A percentile compares a stretch with the other conserved stretches of the same genome.
Conservation (phyloP, 805 yeast genomes). For the Saturnispora sanitii region DNA sequence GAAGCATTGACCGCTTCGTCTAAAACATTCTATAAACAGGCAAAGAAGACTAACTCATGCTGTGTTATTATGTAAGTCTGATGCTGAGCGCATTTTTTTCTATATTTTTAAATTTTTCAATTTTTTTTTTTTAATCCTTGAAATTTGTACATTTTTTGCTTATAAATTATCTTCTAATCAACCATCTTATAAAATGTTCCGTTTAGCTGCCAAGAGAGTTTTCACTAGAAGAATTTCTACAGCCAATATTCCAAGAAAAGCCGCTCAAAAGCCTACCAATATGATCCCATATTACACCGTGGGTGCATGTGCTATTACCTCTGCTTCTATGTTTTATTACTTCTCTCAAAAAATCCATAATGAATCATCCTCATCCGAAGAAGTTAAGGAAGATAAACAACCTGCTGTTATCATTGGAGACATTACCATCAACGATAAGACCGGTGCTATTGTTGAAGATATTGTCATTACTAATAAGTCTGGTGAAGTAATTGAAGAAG, state of each 20-base stretch:
- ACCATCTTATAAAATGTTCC: not conserved
- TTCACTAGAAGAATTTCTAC: slow-evolving; percentile 1
- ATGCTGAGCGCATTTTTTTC: not conserved
- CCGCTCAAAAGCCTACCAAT: not conserved
- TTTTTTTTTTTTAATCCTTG: not conserved
- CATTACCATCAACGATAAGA: slow-evolving; percentile 5
- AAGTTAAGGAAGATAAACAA: slow-evolving; percentile 10
- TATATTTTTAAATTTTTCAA: not conserved
- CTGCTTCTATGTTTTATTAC: slow-evolving; percentile 12
- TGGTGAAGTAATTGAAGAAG: not conserved
- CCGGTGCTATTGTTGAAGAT: slow-evolving; percentile 6
- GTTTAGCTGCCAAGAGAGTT: not conserved
- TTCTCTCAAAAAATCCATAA: slow-evolving; percentile 10
- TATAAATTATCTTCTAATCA: no score
- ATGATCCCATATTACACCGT: slow-evolving; percentile 10
- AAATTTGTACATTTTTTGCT: not conserved
- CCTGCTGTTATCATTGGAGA: slow-evolving; percentile 16
- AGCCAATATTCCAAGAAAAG: not conserved
- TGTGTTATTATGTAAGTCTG: slow-evolving; percentile 57
- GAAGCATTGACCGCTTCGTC: slow-evolving; percentile 85
- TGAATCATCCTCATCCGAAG: slow-evolving; percentile 8
- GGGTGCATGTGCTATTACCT: slow-evolving; percentile 14
- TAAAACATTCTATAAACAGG: slow-evolving; percentile 93
- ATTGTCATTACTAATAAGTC: not conserved
- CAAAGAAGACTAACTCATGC: slow-evolving; percentile 89